Evolutionary conservation across 2,329 filamentous ascomycete species (phyloP).

Genomic region (Xylariaceae sp.): DNA sequence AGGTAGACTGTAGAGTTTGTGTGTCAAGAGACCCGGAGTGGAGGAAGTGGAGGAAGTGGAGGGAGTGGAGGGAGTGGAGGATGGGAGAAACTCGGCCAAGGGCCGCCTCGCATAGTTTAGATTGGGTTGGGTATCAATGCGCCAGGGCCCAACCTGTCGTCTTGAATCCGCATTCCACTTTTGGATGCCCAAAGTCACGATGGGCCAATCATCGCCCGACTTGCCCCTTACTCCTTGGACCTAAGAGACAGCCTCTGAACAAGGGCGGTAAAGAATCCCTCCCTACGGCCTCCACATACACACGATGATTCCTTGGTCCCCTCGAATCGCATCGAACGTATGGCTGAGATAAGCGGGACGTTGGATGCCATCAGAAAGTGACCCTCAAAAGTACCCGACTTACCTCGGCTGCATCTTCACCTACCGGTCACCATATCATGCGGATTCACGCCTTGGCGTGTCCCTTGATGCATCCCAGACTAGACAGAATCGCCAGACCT

Average conservation of each 20-base stretch:
- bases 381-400: neutral
- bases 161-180: conserved; percentile 20
- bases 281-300: neutral
- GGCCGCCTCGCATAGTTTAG: conserved; percentile 6
- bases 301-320: conserved; percentile 16
- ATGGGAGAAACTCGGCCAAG: neutral
- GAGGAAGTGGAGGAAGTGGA: neutral
- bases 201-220: conserved; percentile 11
- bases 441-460: conserved; percentile 3
- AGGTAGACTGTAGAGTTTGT: neutral
- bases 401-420: conserved; percentile 3
- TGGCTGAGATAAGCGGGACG: conserved; percentile 17
- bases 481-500: conserved; percentile 1
- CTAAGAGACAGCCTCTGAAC: conserved; percentile 4
- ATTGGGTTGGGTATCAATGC: conserved; percentile 42
- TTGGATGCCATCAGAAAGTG: conserved; percentile 5
- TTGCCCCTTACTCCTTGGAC: conserved; percentile 5
- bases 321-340: conserved; percentile 21
- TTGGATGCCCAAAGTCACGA: conserved; percentile 27
- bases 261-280: conserved; percentile 11
- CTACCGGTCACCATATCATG: conserved; percentile 5
- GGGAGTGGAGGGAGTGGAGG: too few species aligned
- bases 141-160: conserved; percentile 32
- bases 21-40: conserved; percentile 5
- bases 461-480: conserved; percentile 7